These are phyloP conservation scores for Chalara sp. DNA, from an alignment of 2,329 filamentous ascomycete genomes.

Conservation along the genomic window DNA sequence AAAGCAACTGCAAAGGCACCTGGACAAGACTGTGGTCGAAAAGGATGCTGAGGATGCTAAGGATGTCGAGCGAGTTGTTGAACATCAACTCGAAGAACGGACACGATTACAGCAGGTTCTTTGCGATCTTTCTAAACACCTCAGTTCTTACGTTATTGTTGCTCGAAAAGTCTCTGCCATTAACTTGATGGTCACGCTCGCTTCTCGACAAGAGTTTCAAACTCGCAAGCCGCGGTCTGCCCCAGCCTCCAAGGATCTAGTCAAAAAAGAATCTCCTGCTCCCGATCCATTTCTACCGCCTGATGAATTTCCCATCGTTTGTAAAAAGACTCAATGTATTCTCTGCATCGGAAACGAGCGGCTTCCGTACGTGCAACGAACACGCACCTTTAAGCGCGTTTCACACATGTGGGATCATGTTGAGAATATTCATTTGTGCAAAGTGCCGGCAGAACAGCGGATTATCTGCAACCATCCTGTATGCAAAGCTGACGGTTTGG, in stretches of 20 bases:
- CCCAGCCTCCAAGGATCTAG: slow-evolving; percentile 5
- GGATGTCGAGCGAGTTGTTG: slow-evolving; percentile 2
- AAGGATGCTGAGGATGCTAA: background rate
- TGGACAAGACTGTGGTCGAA: background rate
- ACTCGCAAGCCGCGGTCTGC: slow-evolving; percentile 4
- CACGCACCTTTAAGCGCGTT: slow-evolving; percentile 6
- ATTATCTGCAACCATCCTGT: slow-evolving; percentile 2
- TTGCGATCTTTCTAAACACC: slow-evolving; percentile 16
- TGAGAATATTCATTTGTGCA: slow-evolving; percentile 8
- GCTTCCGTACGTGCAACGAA: slow-evolving; percentile 8
- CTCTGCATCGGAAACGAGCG: slow-evolving; percentile 8
- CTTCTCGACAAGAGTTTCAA: slow-evolving; percentile 12
- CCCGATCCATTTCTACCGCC: slow-evolving; percentile 1
- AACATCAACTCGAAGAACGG: slow-evolving; percentile 16
- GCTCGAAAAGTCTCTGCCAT: slow-evolving; percentile 11
- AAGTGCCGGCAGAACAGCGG: slow-evolving; percentile 1
- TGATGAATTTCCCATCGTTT: slow-evolving; percentile 9
- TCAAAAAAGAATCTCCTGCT: slow-evolving; percentile 10
- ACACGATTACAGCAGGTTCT: slow-evolving; percentile 13
- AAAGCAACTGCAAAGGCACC: slow-evolving; percentile 8
- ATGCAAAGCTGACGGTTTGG: slow-evolving; percentile 2
- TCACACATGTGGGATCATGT: slow-evolving; percentile 11
- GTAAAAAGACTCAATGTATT: slow-evolving; percentile 1
- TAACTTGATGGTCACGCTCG: slow-evolving; percentile 13
- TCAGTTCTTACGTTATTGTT: background rate